Evolutionary conservation across 1,284 basidiomycete species (phyloP).

Genomic region (Puccinia hordei): DNA sequence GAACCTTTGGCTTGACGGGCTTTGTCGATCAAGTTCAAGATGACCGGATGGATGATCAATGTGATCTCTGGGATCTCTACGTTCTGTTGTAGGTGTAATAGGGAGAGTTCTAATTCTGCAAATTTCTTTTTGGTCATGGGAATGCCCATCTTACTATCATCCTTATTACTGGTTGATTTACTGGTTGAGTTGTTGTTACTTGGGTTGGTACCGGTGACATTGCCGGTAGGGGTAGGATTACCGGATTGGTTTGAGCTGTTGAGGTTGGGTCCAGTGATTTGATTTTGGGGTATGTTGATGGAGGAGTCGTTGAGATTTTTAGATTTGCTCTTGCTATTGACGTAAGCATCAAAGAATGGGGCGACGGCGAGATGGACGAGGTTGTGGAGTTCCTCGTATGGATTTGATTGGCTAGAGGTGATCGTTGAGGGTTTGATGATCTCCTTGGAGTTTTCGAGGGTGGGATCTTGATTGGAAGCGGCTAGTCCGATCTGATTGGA

Average conservation of each 20-base stretch:
- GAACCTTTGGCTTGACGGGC: background rate
- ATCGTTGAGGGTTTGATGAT: conserved; percentile 56
- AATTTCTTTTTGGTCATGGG: conserved; percentile 99
- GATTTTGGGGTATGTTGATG: conserved; percentile 34
- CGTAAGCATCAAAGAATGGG: conserved; percentile 97
- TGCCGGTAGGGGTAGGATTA: conserved; percentile 2
- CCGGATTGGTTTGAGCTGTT: conserved; percentile 14
- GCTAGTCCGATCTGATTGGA: conserved; percentile 60
- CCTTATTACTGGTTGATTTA: conserved; percentile 72
- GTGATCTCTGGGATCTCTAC: conserved; percentile 98
- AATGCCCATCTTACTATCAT: conserved; percentile 88
- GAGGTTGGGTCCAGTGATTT: conserved; percentile 2
- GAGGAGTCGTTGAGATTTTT: conserved; percentile 36
- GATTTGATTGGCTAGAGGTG: conserved; percentile 63
- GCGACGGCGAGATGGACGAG: conserved; percentile 94
- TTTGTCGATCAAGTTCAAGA: conserved; percentile 79
- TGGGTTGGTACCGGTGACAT: conserved; percentile 23
- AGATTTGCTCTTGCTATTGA: conserved; percentile 63
- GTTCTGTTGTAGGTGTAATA: conserved; percentile 95
- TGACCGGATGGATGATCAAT: conserved; percentile 84
- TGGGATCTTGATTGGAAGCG: conserved; percentile 39
- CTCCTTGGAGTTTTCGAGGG: conserved; percentile 51
- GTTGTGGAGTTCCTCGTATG: conserved; percentile 94
- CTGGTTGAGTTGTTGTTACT: conserved; percentile 59
- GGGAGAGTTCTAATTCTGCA: conserved; percentile 92